Conservation (phyloP, 768 basidiomycete genomes). For the Termitomyces sp. region DNA sequence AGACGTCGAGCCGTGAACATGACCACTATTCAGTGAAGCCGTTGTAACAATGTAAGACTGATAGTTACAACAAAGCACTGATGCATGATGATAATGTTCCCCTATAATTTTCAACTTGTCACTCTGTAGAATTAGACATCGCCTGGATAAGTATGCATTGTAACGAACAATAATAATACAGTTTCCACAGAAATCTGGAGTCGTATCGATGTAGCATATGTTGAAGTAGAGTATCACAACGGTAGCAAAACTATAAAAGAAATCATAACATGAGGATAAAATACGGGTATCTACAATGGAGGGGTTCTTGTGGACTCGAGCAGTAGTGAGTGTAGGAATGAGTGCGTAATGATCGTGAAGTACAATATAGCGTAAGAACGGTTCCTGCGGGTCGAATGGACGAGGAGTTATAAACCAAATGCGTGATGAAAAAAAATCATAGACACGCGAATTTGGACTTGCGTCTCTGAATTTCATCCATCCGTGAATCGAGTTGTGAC, state of each 20-base stretch:
- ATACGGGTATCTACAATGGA: constrained; percentile 42
- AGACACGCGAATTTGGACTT: constrained; percentile 93
- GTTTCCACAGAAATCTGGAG: constrained; percentile 7
- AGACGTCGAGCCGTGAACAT: not conserved
- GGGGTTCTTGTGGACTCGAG: constrained; percentile 24
- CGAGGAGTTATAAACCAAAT: constrained; percentile 13
- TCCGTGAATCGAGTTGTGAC: constrained; percentile 80
- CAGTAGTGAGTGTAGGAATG: constrained; percentile 24
- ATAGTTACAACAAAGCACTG: too few relatives aligned
- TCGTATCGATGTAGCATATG: constrained; percentile 23
- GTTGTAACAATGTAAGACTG: not conserved
- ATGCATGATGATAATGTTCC: too few relatives aligned
- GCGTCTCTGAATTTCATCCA: constrained; percentile 80
- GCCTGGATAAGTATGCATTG: not conserved
- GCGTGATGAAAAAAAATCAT: constrained; percentile 33
- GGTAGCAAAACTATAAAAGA: constrained; percentile 26
- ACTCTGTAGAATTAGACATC: not conserved
- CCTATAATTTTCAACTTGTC: not conserved
- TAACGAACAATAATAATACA: not conserved
- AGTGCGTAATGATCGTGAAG: constrained; percentile 23
- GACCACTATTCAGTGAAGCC: not conserved
- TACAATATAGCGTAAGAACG: constrained; percentile 18
- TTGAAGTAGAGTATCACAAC: constrained; percentile 16
- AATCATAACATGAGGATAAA: constrained; percentile 29
- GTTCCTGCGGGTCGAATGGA: constrained; percentile 13